Base-by-base conservation (phyloP, 257 asterid species). In the Ballota nigra region DNA sequence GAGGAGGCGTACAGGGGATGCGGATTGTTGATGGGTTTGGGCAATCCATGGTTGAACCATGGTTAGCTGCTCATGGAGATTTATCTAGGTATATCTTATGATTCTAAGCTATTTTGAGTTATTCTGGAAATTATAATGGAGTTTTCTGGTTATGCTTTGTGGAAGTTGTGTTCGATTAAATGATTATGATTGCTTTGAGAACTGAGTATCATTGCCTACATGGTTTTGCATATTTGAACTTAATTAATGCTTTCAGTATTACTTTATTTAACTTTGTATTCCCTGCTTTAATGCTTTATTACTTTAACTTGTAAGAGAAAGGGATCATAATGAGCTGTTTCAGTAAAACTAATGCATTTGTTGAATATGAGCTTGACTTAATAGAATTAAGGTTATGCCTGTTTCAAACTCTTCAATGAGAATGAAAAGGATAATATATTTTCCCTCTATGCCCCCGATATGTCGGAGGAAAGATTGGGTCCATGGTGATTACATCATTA, bases 41-140 rank as follows among this genome's bases (percentile, higher is more conserved):
- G 49, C 74, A 84, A 2, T 75, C 84, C 8, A 82, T 83, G 85
- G 87, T 77, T 56, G 97, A 89, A 57, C 97, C 97, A 0, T 91
- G 97, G 97, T 72, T 91, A 80, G 96, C 96, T 79, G 91, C 97
- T 82, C 97, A 91, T 77, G 95, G 81, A n/a, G 97, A 89, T 66
- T 86, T 77, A 36, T 89, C 92, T 8, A 91, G 97, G 97, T 91
- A 79, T 22, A 45, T 26, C 4, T 40, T 58, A 0, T 72, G 34
- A 41, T 55, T 12, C 43, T 23, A 28, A 38, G 43, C 63, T 29
- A 4, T 56, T 24, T 23, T 34, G 31, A 58, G 33, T 16, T 65
- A 8, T 59, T 34, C 52, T 64, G 19, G 23, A 20, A 26, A 36
- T 22, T 31, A n/a, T 58, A 66, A 45, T 60, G 55, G 43, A 22